Conservation (phyloP, 2,329 filamentous ascomycete species). For the Taxawa tesnikishii region DNA sequence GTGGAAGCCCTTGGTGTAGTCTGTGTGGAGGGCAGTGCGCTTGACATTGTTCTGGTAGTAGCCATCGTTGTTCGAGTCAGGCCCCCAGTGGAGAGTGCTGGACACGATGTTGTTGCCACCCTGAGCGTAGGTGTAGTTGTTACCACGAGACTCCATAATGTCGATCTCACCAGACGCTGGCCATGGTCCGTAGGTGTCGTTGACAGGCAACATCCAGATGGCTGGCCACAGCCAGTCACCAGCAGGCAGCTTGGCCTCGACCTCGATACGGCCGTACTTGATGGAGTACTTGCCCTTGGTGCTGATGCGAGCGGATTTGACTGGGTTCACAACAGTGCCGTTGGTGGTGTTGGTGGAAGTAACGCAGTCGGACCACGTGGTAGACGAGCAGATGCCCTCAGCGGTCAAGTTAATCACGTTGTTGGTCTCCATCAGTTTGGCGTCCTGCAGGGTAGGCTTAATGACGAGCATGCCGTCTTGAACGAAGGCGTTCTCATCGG, state of each 20-base stretch:
- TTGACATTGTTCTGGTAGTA: constrained; percentile 81
- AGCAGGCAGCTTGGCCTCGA: constrained; percentile 59
- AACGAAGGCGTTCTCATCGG: constrained; percentile 63
- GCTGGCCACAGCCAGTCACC: constrained; percentile 87
- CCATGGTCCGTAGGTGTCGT: constrained; percentile 64
- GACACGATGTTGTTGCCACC: constrained; percentile 74
- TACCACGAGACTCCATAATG: constrained; percentile 68
- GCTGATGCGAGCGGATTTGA: constrained; percentile 66
- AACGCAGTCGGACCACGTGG: constrained; percentile 48
- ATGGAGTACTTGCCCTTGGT: constrained; percentile 59
- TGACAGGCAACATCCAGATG: constrained; percentile 78
- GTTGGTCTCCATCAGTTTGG: constrained; percentile 51
- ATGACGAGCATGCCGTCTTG: constrained; percentile 58
- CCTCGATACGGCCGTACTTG: constrained; percentile 72
- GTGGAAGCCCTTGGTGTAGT: constrained; percentile 57
- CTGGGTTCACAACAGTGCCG: constrained; percentile 63
- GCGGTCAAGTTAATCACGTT: constrained; percentile 55
- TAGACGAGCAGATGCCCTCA: constrained; percentile 56
- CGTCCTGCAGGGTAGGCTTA: constrained; percentile 66
- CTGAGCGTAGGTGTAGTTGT: constrained; percentile 63
- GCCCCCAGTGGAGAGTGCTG: constrained; percentile 74
- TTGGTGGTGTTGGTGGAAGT: constrained; percentile 66
- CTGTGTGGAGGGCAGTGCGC: constrained; percentile 60
- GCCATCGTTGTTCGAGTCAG: constrained; percentile 56
- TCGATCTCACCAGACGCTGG: constrained; percentile 75